phyloP scores from a whole-genome alignment of 495 filamentous ascomycete genomes.

The Penicillium flavigenum region DNA sequence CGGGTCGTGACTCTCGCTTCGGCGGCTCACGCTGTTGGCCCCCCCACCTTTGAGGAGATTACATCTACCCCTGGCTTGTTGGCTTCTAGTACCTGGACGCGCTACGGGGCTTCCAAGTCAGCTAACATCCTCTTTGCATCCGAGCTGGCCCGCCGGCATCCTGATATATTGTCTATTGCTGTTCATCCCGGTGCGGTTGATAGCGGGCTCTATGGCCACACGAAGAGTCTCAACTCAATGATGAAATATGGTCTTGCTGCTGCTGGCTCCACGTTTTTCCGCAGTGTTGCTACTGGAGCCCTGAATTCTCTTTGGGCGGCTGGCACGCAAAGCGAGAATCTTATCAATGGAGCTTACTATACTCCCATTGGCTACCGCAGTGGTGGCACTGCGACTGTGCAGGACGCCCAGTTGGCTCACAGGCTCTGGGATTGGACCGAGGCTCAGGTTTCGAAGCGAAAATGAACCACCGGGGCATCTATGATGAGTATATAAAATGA shows the following conservation, averaged over 20 bases:
- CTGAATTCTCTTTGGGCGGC: conserved; percentile 63
- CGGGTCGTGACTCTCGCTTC: conserved; percentile 29
- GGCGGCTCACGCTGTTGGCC: conserved; percentile 48
- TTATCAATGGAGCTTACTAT: conserved; percentile 58
- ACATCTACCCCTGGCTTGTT: conserved; percentile 41
- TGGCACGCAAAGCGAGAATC: conserved; percentile 24
- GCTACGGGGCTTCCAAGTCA: conserved; percentile 68
- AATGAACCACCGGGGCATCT: background rate
- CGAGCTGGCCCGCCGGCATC: conserved; percentile 59
- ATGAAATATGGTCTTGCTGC: conserved; percentile 27
- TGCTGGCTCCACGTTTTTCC: conserved; percentile 25
- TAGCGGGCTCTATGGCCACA: conserved; percentile 51
- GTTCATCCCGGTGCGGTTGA: conserved; percentile 67
- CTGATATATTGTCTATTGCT: conserved; percentile 53
- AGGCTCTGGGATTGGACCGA: conserved; percentile 67
- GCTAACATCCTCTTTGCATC: conserved; percentile 65
- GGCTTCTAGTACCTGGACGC: conserved; percentile 37
- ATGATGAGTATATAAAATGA: conserved; percentile 1
- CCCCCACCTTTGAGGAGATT: conserved; percentile 51
- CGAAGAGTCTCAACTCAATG: conserved; percentile 26
- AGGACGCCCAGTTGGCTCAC: conserved; percentile 48
- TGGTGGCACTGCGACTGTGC: conserved; percentile 36
- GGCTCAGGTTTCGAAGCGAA: conserved; percentile 40
- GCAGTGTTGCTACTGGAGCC: conserved; percentile 47
- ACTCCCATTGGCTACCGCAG: conserved; percentile 51